phyloP scores from a whole-genome alignment of 148 eudicot genomes.

The Chenopodium berlandieri region DNA sequence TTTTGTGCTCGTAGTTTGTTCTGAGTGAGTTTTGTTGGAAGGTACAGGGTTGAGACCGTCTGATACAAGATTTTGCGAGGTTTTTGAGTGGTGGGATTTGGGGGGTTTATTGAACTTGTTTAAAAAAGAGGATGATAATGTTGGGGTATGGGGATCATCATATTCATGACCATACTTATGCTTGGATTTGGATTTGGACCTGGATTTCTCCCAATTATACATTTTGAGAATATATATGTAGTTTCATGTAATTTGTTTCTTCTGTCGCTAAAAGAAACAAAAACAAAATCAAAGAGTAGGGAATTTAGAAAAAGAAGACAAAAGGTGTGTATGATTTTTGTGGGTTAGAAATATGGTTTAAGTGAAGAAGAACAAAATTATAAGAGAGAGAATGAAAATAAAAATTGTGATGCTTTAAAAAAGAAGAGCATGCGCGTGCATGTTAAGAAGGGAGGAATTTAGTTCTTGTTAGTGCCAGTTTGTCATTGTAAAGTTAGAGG shows the following conservation, averaged over 20 bases:
- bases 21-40: not conserved
- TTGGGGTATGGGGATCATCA: slow-evolving; percentile 38
- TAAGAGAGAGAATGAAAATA: slow-evolving; percentile 7
- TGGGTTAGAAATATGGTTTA: slow-evolving; percentile 14
- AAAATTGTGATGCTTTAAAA: slow-evolving; percentile 16
- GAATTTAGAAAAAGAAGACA: slow-evolving; percentile 6
- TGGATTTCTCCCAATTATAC: slow-evolving; percentile 37
- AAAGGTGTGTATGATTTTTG: slow-evolving; percentile 12
- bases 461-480: slow-evolving; percentile 10
- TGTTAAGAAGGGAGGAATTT: slow-evolving; percentile 3
- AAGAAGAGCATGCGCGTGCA: slow-evolving; percentile 37
- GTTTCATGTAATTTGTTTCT: not conserved
- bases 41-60: not conserved
- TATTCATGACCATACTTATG: slow-evolving; percentile 15
- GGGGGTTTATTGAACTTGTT: slow-evolving; percentile 55
- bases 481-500: slow-evolving; percentile 4
- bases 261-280: slow-evolving; percentile 16
- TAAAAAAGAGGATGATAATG: slow-evolving; percentile 70
- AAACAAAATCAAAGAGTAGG: not conserved
- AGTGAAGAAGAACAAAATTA: slow-evolving; percentile 22
- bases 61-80: not conserved
- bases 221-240: not conserved
- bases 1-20: not conserved
- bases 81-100: slow-evolving; percentile 23
- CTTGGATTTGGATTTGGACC: slow-evolving; percentile 15